Evolutionary conservation across 805 yeast genomes (phyloP), one percentile per base, ranked within the genome.

Genomic region (Yarrowia yakushimensis): DNA sequence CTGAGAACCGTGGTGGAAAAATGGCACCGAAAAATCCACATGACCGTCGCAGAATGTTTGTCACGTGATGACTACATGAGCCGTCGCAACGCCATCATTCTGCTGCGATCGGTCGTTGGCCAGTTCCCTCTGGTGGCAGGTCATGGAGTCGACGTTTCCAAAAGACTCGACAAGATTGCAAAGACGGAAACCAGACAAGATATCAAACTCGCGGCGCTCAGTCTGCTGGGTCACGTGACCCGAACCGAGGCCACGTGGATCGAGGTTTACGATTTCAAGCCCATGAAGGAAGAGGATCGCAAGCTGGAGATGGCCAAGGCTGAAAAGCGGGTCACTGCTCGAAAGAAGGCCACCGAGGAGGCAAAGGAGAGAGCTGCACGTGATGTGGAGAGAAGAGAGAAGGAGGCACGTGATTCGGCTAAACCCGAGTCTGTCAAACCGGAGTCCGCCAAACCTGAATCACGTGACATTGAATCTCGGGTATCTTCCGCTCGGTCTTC

Each of bases 31-130:
- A 68, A 70, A 0, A 70, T 88, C 8, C 72, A 84, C 13, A 71
- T 73, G 1, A 82, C 80, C 30, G 66, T 85, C 10, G 66, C 72
- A 10, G 66, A 71, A 1, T 77, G 85, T 4, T 73, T 87, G 45
- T 69, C 71, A 18, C 79, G 82, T 7, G 71, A 75, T 3, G 87
- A 86, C 62, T 92, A 90, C 71, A 87, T 88, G 83, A 85, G 88
- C 1, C 80, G 94, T 60, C 82, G 91, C 62, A 92, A 91, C 73
- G 82, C 90, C 3, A 88, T 91, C 64, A 86, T 88, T 1, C 83
- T 90, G 67, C 76, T 91, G 76, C 89, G 86, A 70, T 84, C 84
- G 66, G 73, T 86, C 45, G 74, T 86, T 18, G 79, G 80, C 2
- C 79, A 81, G 15, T 90, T 83, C 70, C 96, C 97, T 0, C 75